These are phyloP conservation scores for Diplosphaera chodatii DNA, from an alignment of 139 green algal genomes.

Conservation along the genomic window DNA sequence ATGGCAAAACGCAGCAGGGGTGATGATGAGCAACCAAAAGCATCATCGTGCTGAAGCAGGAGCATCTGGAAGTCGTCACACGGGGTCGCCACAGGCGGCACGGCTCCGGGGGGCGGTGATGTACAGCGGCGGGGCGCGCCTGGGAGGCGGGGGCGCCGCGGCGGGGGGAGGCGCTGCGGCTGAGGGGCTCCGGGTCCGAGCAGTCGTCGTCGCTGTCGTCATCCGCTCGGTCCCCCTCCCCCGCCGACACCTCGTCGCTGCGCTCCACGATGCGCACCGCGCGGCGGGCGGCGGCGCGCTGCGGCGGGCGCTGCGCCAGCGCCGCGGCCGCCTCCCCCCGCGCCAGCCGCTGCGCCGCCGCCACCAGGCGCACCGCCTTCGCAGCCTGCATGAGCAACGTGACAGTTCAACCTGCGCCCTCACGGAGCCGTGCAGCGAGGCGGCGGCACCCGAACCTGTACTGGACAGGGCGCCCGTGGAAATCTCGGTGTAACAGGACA, in stretches of 20 bases:
- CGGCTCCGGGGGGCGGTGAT: too few relatives aligned
- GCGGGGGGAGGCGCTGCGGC: not conserved
- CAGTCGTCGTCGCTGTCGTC: constrained; percentile 7
- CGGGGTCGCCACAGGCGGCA: too few relatives aligned
- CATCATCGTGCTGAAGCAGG: too few relatives aligned
- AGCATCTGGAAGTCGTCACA: too few relatives aligned
- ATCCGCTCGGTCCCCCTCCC: not conserved
- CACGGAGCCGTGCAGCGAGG: too few relatives aligned
- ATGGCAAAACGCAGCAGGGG: not conserved
- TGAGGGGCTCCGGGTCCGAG: not conserved
- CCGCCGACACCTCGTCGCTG: not conserved
- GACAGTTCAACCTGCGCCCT: not conserved
- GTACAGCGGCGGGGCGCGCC: not conserved
- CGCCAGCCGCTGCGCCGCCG: not conserved
- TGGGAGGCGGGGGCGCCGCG: not conserved
- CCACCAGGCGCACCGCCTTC: not conserved
- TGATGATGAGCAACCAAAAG: not conserved
- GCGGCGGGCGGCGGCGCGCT: not conserved
- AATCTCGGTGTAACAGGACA: too few relatives aligned
- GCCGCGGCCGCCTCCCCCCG: not conserved
- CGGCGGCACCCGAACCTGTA: too few relatives aligned
- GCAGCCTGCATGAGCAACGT: not conserved
- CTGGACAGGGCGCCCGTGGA: not conserved
- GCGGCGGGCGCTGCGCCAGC: not conserved
- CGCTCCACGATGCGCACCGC: not conserved